Conservation (phyloP, 2,329 filamentous ascomycete species). For the Exophiala oligosperma region DNA sequence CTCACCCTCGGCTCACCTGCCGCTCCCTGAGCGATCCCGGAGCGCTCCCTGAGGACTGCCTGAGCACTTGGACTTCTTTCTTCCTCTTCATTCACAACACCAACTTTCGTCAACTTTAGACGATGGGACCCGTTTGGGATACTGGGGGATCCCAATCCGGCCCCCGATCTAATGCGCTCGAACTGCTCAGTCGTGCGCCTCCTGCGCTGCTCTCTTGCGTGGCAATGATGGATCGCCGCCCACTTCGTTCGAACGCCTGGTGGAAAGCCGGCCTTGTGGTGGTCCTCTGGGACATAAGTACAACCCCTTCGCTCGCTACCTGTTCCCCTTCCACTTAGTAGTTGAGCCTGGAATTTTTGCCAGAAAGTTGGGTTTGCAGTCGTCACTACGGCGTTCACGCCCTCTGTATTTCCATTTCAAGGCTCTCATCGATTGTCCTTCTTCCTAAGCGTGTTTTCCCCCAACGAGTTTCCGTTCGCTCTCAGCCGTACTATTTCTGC, state of each 20-base stretch:
- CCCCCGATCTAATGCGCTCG: constrained; percentile 5
- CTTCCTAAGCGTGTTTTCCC: constrained; percentile 5
- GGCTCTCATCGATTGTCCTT: constrained; percentile 6
- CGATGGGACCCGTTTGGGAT: constrained; percentile 3
- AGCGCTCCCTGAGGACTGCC: constrained; percentile 2
- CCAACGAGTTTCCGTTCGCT: constrained; percentile 5
- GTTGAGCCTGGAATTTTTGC: constrained; percentile 1
- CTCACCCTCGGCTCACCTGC: constrained; percentile 9
- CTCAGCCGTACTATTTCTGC: not conserved
- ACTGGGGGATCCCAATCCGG: constrained; percentile 3
- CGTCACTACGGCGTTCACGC: not conserved
- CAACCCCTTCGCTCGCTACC: constrained; percentile 7
- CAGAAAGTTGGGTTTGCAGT: constrained; percentile 2
- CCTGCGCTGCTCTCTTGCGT: constrained; percentile 7
- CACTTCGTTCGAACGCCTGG: constrained; percentile 16
- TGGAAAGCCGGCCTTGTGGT: constrained; percentile 9
- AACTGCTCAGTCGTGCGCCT: constrained; percentile 1
- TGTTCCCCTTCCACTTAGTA: constrained; percentile 29
- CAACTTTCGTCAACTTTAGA: constrained; percentile 7
- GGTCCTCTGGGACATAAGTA: constrained; percentile 13
- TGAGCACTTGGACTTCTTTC: constrained; percentile 3
- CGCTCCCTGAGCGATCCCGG: not conserved
- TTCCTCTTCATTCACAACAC: constrained; percentile 9
- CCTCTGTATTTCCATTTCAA: not conserved
- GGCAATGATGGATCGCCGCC: constrained; percentile 8